phyloP scores from a whole-genome alignment of 345 rosid genomes.

The Brassica juncea region DNA sequence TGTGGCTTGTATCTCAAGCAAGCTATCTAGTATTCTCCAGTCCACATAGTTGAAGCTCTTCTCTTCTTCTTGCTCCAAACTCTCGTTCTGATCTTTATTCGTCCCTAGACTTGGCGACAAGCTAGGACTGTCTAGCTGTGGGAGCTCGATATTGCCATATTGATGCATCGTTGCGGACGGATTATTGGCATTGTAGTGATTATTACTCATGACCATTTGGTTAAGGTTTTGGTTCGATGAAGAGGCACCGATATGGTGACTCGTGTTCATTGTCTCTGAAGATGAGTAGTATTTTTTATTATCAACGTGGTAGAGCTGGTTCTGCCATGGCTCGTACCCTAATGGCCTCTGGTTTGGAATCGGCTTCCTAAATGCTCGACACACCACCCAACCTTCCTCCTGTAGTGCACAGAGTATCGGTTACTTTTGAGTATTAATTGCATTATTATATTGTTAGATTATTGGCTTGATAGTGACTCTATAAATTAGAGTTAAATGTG shows the following conservation, averaged over 20 bases:
- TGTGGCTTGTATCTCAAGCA: constrained; percentile 51
- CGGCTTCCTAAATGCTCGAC: constrained; percentile 91
- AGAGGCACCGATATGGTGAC: constrained; percentile 32
- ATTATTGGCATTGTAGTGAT: constrained; percentile 29
- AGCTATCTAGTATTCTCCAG: constrained; percentile 65
- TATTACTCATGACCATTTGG: constrained; percentile 38
- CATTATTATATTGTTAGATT: not conserved
- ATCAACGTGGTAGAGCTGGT: constrained; percentile 48
- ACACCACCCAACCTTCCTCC: constrained; percentile 99
- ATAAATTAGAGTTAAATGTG: not conserved
- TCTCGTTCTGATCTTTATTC: constrained; percentile 43
- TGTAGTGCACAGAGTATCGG: constrained; percentile 26
- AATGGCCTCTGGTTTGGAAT: constrained; percentile 65
- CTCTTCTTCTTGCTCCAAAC: constrained; percentile 50
- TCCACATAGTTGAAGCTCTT: constrained; percentile 48
- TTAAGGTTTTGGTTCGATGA: constrained; percentile 34
- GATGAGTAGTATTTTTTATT: constrained; percentile 34
- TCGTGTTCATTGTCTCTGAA: constrained; percentile 26
- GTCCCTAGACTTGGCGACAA: constrained; percentile 53
- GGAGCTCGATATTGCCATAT: constrained; percentile 53
- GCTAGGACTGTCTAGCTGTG: constrained; percentile 69
- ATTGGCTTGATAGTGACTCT: not conserved
- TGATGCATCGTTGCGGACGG: constrained; percentile 33
- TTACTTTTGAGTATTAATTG: not conserved
- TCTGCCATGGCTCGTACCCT: constrained; percentile 67